These are phyloP conservation scores for Eragrostis nindensis DNA, from an alignment of 176 grass and related monocot species.

Conservation along the genomic window DNA sequence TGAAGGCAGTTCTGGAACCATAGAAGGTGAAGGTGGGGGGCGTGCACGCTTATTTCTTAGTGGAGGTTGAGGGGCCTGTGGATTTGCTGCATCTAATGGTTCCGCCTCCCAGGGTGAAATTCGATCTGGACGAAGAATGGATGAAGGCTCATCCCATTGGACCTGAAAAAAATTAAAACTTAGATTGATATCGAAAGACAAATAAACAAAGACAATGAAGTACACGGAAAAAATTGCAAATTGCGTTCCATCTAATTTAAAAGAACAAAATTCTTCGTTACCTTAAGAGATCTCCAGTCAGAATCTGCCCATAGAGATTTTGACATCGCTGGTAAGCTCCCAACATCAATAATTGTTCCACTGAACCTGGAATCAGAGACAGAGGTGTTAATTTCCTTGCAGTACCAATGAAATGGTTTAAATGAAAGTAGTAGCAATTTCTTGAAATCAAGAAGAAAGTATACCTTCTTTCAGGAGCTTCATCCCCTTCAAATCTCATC, in stretches of 20 bases:
- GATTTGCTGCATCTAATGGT: conserved; percentile 61
- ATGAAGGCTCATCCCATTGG: conserved; percentile 95
- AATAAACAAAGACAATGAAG: conserved; percentile 39
- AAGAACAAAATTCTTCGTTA: conserved; percentile 37
- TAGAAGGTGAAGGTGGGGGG: conserved; percentile 51
- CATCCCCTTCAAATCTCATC: conserved; percentile 98
- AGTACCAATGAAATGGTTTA: neutral
- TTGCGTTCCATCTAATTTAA: conserved; percentile 4
- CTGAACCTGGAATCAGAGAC: conserved; percentile 72
- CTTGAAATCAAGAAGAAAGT: conserved; percentile 20
- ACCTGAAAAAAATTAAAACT: too few species aligned
- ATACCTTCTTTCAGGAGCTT: conserved; percentile 88
- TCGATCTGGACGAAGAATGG: conserved; percentile 72
- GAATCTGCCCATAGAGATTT: conserved; percentile 77
- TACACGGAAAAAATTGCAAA: neutral
- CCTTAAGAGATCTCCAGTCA: conserved; percentile 95
- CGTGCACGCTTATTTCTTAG: conserved; percentile 73
- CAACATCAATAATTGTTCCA: conserved; percentile 83
- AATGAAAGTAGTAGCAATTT: conserved; percentile 28
- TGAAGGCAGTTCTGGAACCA: conserved; percentile 55
- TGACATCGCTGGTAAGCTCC: conserved; percentile 50
- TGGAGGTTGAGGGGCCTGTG: conserved; percentile 58
- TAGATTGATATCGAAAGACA: too few species aligned
- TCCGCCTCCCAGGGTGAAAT: conserved; percentile 95
- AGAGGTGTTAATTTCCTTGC: conserved; percentile 18